These are phyloP conservation scores for Pichia sp. DNA, from an alignment of 1,139 yeast species.

Conservation along the genomic window DNA sequence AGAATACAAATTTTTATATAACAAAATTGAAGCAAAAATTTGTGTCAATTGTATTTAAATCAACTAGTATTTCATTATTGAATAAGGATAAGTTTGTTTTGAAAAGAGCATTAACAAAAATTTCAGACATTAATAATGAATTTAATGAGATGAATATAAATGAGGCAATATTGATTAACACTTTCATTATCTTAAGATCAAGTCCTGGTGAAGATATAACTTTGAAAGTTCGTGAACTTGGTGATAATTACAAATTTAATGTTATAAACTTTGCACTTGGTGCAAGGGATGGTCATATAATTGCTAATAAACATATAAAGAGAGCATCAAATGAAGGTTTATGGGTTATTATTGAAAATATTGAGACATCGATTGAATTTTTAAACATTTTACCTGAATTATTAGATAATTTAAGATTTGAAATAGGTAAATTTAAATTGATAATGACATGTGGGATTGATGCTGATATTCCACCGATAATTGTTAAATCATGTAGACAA, in stretches of 20 bases:
- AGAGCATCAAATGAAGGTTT: constrained; percentile 39
- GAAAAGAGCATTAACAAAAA: not conserved
- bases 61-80: constrained; percentile 44
- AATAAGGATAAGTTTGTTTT: constrained; percentile 33
- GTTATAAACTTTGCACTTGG: constrained; percentile 63
- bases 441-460: constrained; percentile 53
- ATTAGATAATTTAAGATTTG: constrained; percentile 28
- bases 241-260: constrained; percentile 26
- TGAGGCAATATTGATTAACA: constrained; percentile 6
- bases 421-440: constrained; percentile 36
- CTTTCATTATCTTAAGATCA: constrained; percentile 43
- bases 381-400: constrained; percentile 44
- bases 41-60: constrained; percentile 41
- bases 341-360: constrained; percentile 75
- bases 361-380: constrained; percentile 68
- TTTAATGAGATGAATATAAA: constrained; percentile 2
- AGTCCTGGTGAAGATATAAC: constrained; percentile 65
- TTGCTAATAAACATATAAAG: constrained; percentile 50
- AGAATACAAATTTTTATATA: constrained; percentile 9
- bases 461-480: constrained; percentile 45
- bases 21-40: constrained; percentile 30
- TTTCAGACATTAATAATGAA: not conserved
- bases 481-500: constrained; percentile 46
- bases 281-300: constrained; percentile 54
- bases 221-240: constrained; percentile 41